Conservation (phyloP, 1,284 basidiomycete genomes). For the Tylopilus orsonianus region DNA sequence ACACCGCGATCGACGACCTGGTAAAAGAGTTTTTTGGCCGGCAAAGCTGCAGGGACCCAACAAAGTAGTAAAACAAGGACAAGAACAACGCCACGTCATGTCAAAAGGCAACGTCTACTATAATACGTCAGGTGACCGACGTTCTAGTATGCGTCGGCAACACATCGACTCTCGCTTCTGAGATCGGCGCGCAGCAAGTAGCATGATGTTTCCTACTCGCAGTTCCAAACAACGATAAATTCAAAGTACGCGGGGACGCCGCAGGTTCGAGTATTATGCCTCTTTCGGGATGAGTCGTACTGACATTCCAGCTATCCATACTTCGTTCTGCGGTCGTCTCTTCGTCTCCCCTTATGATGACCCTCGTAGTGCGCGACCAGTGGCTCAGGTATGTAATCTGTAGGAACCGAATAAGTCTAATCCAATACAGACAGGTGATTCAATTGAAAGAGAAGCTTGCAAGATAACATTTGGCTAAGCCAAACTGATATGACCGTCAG, state of each 20-base stretch:
- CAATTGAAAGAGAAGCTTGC: no score
- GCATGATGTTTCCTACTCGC: background rate
- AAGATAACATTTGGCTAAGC: background rate
- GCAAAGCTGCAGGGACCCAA: background rate
- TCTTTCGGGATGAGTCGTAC: background rate
- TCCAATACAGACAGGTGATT: background rate
- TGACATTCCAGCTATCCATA: background rate
- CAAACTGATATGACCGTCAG: background rate
- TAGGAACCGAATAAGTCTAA: slow-evolving; percentile 6
- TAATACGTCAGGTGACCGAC: slow-evolving; percentile 1
- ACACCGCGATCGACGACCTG: background rate
- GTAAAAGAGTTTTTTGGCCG: background rate
- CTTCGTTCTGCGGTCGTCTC: background rate
- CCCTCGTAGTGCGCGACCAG: no score
- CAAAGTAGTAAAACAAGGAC: background rate
- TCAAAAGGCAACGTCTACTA: background rate
- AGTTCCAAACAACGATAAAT: background rate
- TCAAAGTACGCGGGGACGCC: background rate
- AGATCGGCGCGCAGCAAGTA: background rate
- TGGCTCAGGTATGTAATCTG: background rate
- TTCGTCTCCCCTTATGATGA: background rate
- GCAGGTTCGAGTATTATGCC: background rate
- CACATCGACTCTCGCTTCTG: background rate
- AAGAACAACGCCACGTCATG: background rate
- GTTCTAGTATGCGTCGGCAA: slow-evolving; percentile 14